Conservation (phyloP, 352 stramenopile genomes). For the Pythium pyrilobum region DNA sequence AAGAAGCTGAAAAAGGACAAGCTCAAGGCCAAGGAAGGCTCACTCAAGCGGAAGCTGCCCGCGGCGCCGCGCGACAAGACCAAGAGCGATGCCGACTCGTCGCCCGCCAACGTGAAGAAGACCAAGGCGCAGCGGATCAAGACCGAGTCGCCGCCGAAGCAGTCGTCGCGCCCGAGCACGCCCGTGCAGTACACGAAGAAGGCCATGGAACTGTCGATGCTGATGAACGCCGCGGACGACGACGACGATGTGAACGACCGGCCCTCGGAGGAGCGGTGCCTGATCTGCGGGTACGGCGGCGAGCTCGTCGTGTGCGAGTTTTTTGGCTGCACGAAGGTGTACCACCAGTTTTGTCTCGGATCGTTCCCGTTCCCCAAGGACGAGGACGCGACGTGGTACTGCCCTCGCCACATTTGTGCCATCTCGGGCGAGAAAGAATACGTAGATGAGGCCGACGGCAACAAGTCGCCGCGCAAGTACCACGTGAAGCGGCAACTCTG, state of each 20-base stretch:
- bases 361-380: conserved; percentile 75
- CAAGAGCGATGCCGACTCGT: conserved; percentile 12
- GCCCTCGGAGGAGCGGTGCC: conserved; percentile 69
- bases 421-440: conserved; percentile 54
- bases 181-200: conserved; percentile 17
- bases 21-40: conserved; percentile 38
- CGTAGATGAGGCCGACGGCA: conserved; percentile 32
- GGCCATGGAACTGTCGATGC: conserved; percentile 19
- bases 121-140: conserved; percentile 21
- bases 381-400: conserved; percentile 78
- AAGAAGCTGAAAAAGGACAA: conserved; percentile 61
- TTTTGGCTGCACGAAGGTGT: conserved; percentile 75
- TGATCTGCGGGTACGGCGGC: conserved; percentile 75
- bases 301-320: conserved; percentile 85
- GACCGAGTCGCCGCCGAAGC: conserved; percentile 27
- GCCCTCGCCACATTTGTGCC: conserved; percentile 70
- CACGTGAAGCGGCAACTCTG: conserved; percentile 60
- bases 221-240: conserved; percentile 19
- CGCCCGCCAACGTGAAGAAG: conserved; percentile 35
- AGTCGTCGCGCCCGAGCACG: conserved; percentile 10
- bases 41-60: conserved; percentile 50
- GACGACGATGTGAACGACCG: conserved; percentile 14
- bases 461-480: conserved; percentile 48
- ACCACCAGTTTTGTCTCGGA: conserved; percentile 83
- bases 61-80: conserved; percentile 33